Conservation (phyloP, 768 basidiomycete species). For the Serendipita indica region DNA sequence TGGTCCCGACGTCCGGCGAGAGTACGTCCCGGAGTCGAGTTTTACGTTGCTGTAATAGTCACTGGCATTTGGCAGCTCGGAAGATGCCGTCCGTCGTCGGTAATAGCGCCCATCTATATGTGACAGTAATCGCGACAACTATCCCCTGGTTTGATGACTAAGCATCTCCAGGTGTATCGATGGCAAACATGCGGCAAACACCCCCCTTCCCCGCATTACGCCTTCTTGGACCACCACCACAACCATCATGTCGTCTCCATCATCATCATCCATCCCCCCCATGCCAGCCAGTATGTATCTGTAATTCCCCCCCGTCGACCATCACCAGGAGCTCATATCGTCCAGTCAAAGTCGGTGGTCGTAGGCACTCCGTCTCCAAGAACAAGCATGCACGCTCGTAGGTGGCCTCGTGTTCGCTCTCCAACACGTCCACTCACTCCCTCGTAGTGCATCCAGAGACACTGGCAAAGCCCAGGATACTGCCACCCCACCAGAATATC, state of each 20-base stretch:
- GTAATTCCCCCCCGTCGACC: not conserved
- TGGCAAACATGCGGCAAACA: too few species aligned
- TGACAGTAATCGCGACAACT: too few species aligned
- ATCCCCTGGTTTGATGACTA: too few species aligned
- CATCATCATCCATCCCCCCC: not conserved
- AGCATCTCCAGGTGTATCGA: too few species aligned
- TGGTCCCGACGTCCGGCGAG: too few species aligned
- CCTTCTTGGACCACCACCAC: not conserved
- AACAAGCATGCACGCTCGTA: not conserved
- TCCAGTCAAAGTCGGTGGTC: conserved; percentile 2
- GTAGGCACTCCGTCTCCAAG: not conserved
- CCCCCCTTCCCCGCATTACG: too few species aligned
- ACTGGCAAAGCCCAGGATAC: not conserved
- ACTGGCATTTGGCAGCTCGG: too few species aligned
- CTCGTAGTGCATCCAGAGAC: not conserved
- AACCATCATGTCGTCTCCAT: not conserved
- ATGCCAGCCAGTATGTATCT: conserved; percentile 4
- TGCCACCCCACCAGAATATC: not conserved
- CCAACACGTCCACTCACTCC: not conserved
- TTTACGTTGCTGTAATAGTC: too few species aligned
- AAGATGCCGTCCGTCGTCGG: too few species aligned
- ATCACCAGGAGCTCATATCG: not conserved
- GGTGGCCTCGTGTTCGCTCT: not conserved
- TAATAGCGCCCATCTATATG: too few species aligned
- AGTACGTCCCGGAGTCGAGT: too few species aligned